phyloP scores from a whole-genome alignment of 2,329 filamentous ascomycete species.

The Ceratocystis alfenasii region DNA sequence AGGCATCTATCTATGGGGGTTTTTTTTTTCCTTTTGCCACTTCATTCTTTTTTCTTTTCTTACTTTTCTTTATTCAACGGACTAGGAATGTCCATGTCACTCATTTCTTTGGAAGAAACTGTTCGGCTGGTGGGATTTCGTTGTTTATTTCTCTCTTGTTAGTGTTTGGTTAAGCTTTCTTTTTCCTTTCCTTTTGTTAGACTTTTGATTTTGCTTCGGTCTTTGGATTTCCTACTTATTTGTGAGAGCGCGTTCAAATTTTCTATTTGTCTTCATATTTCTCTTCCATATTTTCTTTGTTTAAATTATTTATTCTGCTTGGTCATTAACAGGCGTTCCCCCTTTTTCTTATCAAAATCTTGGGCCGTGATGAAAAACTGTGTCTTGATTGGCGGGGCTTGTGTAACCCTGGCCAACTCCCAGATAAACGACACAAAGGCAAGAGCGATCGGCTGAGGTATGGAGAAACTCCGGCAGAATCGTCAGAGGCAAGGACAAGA shows the following conservation, averaged over 20 bases:
- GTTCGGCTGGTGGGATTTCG: neutral
- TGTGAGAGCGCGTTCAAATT: neutral
- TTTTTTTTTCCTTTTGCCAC: constrained; percentile 17
- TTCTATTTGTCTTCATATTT: neutral
- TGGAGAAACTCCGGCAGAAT: neutral
- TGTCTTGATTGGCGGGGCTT: neutral
- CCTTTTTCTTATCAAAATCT: too few species aligned
- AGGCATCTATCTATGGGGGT: neutral
- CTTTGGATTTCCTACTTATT: neutral
- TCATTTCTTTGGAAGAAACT: neutral
- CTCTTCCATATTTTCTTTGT: neutral
- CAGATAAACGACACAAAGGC: neutral
- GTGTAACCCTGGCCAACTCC: neutral
- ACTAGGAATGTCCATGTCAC: too few species aligned
- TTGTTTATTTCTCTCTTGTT: constrained; percentile 19
- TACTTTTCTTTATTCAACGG: neutral
- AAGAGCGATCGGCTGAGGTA: neutral
- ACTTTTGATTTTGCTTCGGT: constrained; percentile 4
- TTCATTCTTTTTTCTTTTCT: constrained; percentile 18
- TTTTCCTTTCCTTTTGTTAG: constrained; percentile 7
- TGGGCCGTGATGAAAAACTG: too few species aligned
- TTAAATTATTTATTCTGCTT: constrained; percentile 2
- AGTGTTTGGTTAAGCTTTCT: constrained; percentile 15
- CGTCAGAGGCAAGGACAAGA: neutral
- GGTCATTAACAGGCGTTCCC: neutral